A percentile compares a stretch with the other conserved stretches of the same genome.
phyloP scores from a whole-genome alignment of 192 early-diverging fungal genomes.

The Polychytrium aggregatum region DNA sequence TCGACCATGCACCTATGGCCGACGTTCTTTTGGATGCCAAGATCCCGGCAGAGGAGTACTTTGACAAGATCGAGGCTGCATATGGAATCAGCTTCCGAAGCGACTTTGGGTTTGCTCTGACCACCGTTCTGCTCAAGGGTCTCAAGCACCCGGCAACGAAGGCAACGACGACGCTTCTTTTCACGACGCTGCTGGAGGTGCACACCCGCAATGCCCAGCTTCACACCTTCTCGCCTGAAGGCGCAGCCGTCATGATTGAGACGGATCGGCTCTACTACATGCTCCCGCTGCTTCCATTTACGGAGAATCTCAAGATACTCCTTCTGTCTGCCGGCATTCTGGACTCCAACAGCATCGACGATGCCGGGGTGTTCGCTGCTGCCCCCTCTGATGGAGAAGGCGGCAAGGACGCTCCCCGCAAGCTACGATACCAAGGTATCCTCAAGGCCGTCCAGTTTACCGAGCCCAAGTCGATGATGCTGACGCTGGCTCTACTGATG shows the following conservation, averaged over 20 bases:
- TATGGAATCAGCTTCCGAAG: constrained; percentile 74
- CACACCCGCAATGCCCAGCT: constrained; percentile 22
- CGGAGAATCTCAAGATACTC: constrained; percentile 27
- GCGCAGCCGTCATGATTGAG: constrained; percentile 12
- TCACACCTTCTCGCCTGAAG: neutral
- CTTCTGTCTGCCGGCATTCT: constrained; percentile 40
- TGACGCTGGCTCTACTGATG: constrained; percentile 55
- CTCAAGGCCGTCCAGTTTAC: constrained; percentile 55
- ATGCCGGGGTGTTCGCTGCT: too few relatives aligned
- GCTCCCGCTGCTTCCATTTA: constrained; percentile 67
- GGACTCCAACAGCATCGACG: constrained; percentile 29
- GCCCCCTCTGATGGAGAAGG: too few relatives aligned
- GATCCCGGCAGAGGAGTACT: constrained; percentile 57
- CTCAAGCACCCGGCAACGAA: constrained; percentile 66
- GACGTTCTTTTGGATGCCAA: constrained; percentile 63
- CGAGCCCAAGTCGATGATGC: constrained; percentile 42
- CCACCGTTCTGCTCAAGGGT: constrained; percentile 71
- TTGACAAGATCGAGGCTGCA: constrained; percentile 57
- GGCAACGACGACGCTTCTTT: constrained; percentile 53
- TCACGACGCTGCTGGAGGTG: constrained; percentile 60
- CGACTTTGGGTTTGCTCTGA: constrained; percentile 79
- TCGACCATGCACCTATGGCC: constrained; percentile 57
- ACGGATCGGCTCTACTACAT: constrained; percentile 61
- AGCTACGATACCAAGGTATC: constrained; percentile 43
- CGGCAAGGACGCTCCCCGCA: too few relatives aligned